These are phyloP conservation scores for Emmonsia crescens DNA, from an alignment of 2,329 filamentous ascomycete genomes.

Conservation along the genomic window DNA sequence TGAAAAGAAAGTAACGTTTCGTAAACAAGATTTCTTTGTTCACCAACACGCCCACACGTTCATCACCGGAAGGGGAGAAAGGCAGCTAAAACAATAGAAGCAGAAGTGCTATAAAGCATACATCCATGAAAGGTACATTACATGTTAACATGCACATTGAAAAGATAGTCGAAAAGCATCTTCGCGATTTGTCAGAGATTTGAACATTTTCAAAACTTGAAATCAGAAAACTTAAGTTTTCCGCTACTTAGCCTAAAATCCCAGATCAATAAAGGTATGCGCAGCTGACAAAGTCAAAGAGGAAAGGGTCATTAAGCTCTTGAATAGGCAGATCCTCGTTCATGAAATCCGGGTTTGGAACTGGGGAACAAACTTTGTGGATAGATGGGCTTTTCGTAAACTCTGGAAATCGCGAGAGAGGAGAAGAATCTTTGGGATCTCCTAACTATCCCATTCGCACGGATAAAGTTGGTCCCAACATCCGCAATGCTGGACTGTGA, in stretches of 20 bases:
- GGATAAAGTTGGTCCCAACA: background rate
- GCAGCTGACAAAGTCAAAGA: background rate
- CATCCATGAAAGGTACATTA: background rate
- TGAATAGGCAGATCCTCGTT: background rate
- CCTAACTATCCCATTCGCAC: background rate
- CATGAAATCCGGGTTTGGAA: background rate
- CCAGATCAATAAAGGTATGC: background rate
- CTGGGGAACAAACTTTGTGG: background rate
- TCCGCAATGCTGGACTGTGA: background rate
- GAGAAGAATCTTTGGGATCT: background rate
- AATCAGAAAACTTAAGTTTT: background rate
- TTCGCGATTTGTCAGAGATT: background rate
- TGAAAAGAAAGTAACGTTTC: background rate
- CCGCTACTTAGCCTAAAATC: background rate
- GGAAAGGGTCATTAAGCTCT: background rate
- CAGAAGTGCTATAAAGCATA: background rate
- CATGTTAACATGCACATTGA: background rate
- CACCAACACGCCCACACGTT: too few species aligned
- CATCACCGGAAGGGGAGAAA: too few species aligned
- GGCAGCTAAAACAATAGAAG: background rate
- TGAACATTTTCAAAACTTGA: background rate
- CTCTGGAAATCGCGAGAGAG: background rate
- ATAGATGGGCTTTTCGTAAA: background rate
- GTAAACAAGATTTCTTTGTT: background rate
- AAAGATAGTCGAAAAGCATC: background rate